phyloP scores from a whole-genome alignment of 1,139 yeast genomes.

The Yamadazyma trypodendri region DNA sequence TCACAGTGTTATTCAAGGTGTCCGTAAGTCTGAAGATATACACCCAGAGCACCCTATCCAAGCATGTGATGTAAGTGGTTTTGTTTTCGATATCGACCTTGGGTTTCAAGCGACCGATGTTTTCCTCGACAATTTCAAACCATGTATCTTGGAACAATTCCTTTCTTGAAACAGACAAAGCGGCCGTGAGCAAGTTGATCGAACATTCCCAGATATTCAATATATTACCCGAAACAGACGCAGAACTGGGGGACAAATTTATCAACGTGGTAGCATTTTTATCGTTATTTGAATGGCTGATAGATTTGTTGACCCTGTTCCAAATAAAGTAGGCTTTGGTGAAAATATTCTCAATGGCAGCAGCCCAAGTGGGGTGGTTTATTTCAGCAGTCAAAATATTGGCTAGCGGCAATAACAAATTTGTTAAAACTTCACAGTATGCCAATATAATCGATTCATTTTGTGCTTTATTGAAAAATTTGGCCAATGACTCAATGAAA shows the following conservation, averaged over 20 bases:
- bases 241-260: constrained; percentile 14
- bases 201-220: constrained; percentile 70
- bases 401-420: constrained; percentile 76
- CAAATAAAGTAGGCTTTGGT: constrained; percentile 45
- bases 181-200: constrained; percentile 67
- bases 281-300: constrained; percentile 5
- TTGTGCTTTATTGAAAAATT: constrained; percentile 69
- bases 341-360: constrained; percentile 66
- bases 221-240: constrained; percentile 4
- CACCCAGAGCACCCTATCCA: constrained; percentile 83
- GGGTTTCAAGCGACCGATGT: constrained; percentile 35
- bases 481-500: constrained; percentile 79
- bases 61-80: constrained; percentile 59
- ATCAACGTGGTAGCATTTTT: constrained; percentile 12
- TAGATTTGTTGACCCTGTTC: constrained; percentile 21
- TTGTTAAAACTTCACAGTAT: constrained; percentile 80
- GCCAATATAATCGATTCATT: constrained; percentile 68
- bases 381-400: constrained; percentile 89
- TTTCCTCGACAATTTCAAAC: constrained; percentile 64
- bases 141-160: constrained; percentile 76
- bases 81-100: constrained; percentile 53
- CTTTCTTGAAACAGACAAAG: constrained; percentile 78
- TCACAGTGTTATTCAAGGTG: constrained; percentile 80
- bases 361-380: constrained; percentile 93
- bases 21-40: constrained; percentile 85